Percentiles rank a stretch among this genome's conserved stretches.
These are phyloP conservation scores for Cystobasidium ongulense DNA, from an alignment of 768 basidiomycete species.

Conservation along the genomic window DNA sequence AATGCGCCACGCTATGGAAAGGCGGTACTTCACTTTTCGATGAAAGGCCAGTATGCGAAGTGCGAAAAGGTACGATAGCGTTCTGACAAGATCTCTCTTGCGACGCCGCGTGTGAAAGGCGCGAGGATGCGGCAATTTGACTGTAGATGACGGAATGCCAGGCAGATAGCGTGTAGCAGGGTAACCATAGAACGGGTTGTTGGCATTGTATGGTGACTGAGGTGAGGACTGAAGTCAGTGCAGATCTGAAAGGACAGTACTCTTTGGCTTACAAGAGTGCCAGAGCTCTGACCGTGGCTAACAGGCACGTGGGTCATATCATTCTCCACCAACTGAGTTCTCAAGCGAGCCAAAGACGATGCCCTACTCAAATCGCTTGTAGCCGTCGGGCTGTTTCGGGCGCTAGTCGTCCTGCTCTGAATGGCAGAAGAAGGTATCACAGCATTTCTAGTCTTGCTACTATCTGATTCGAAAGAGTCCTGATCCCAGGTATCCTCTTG, in stretches of 20 bases:
- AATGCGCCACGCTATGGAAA: background rate
- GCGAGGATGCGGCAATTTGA: conserved; percentile 33
- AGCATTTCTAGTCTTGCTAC: background rate
- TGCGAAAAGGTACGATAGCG: conserved; percentile 40
- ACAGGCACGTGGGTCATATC: background rate
- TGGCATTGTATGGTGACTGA: conserved; percentile 38
- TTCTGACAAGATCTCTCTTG: conserved; percentile 40
- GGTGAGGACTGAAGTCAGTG: background rate
- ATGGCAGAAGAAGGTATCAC: background rate
- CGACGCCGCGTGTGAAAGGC: conserved; percentile 35
- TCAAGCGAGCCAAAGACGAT: background rate
- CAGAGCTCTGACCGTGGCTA: background rate
- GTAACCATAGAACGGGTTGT: conserved; percentile 41
- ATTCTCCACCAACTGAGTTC: background rate
- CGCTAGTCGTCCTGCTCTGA: background rate
- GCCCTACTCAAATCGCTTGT: background rate
- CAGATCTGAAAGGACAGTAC: background rate
- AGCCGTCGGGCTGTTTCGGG: background rate
- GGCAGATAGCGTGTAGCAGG: conserved; percentile 31
- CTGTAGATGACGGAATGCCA: conserved; percentile 20
- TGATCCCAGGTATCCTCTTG: conserved; percentile 9
- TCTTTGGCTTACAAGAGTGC: background rate
- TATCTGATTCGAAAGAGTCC: conserved; percentile 4
- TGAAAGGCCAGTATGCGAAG: conserved; percentile 40
- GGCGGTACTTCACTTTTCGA: conserved; percentile 30